Percentiles rank a stretch among this genome's conserved stretches.
phyloP scores from a whole-genome alignment of 2,329 filamentous ascomycete species.

The Hymenoscyphus linearis region DNA sequence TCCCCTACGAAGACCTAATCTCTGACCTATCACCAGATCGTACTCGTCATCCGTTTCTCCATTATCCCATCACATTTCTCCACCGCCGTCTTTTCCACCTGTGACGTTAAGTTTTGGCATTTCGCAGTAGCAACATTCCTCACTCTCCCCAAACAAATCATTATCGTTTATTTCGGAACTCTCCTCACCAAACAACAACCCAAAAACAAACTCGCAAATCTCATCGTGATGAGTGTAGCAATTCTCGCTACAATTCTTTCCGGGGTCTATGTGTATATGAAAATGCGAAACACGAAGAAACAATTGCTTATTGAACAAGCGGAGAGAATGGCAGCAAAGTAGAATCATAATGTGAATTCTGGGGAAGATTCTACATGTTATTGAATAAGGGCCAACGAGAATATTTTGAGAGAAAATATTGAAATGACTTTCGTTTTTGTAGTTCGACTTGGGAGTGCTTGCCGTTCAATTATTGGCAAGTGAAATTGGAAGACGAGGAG shows the following conservation, averaged over 20 bases:
- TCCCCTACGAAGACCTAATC: background rate
- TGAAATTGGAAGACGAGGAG: background rate
- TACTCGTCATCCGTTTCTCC: conserved; percentile 38
- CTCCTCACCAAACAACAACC: conserved; percentile 31
- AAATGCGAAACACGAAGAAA: conserved; percentile 35
- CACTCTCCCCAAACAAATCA: conserved; percentile 39
- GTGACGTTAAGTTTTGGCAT: conserved; percentile 38
- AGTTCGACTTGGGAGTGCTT: background rate
- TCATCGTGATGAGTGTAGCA: conserved; percentile 33
- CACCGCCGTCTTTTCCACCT: conserved; percentile 40
- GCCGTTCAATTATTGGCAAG: background rate
- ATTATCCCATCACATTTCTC: conserved; percentile 39
- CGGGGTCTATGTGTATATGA: conserved; percentile 35
- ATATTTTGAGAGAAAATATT: background rate
- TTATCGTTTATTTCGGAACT: conserved; percentile 38
- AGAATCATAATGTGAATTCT: background rate
- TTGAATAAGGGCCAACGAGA: too few relatives aligned
- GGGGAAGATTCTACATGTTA: background rate
- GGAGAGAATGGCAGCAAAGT: background rate
- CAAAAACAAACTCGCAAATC: conserved; percentile 31
- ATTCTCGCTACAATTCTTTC: conserved; percentile 34
- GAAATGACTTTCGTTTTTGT: background rate
- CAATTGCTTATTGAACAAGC: conserved; percentile 34
- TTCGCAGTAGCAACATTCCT: conserved; percentile 38
- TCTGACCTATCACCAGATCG: conserved; percentile 26